Evolutionary conservation across 345 rosid genomes (phyloP), one percentile per base, ranked within the genome.

Genomic region (Pistacia atlantica): DNA sequence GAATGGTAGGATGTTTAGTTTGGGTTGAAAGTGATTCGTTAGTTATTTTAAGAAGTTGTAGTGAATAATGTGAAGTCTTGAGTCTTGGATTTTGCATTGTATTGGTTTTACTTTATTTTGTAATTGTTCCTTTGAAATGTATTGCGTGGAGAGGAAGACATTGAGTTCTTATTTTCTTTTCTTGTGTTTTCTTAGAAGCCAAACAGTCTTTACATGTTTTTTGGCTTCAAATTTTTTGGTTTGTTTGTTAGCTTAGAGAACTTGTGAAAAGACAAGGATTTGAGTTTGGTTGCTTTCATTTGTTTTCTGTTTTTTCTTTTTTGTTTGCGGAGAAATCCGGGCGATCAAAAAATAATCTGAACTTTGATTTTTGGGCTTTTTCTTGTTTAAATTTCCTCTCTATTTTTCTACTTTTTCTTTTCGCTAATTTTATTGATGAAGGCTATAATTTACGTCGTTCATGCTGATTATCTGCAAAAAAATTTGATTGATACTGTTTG

Each of bases 271-370:
- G 78, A 65, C 77, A 69, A 62, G 69, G 35, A 55, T 38, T 71
- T 31, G 8, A 71, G 13, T 62, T 78, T 65, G 35, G 38, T 78
- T 58, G 42, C 65, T 71, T 78, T 69, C 17, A 6, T 69, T 56
- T 75, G 64, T 77, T 73, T 72, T 49, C 63, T 42, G 74, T 77
- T 42, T 14, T 49, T 71, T 46, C 61, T 54, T 45, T 45, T 73
- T 71, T 58, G 72, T 73, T 79, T 74, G 82, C 76, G 75, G 83
- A 62, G 75, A 73, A 78, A 79, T 80, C 63, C 83, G 66, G 58
- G 76, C 37, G 20, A 65, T 16, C 20, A 48, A 56, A 65, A n/a
- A 54, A 12, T 49, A n/a, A 11, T 52, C 42, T 33, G 56, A 54
- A 62, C 42, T 28, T 31, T 62, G 37, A 37, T 33, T 52, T 51